Evolutionary conservation across 2,329 filamentous ascomycete genomes (phyloP).

Genomic region (Pyrenochaeta sp.): DNA sequence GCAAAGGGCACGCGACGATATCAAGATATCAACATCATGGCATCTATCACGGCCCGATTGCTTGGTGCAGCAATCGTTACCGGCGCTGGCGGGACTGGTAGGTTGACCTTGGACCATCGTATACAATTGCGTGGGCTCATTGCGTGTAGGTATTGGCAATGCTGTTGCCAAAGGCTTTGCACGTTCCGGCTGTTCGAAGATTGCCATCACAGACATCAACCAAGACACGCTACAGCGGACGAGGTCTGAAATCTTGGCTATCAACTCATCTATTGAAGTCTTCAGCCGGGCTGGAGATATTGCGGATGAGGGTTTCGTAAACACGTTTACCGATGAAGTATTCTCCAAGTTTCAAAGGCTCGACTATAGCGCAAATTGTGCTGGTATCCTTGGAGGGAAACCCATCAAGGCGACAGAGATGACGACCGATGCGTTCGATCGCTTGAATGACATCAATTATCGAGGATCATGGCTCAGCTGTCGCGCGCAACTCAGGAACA

Average conservation of each 20-base stretch:
- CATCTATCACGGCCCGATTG: slow-evolving; percentile 11
- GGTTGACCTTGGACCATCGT: not conserved
- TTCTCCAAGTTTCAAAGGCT: slow-evolving; percentile 55
- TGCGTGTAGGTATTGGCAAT: slow-evolving; percentile 61
- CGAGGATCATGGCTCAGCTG: slow-evolving; percentile 66
- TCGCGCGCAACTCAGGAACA: slow-evolving; percentile 58
- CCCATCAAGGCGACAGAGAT: slow-evolving; percentile 57
- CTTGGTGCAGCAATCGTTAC: slow-evolving; percentile 46
- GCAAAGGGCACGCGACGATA: not conserved
- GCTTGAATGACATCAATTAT: slow-evolving; percentile 65
- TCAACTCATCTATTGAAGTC: slow-evolving; percentile 40
- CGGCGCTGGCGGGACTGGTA: slow-evolving; percentile 47
- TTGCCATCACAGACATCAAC: slow-evolving; percentile 64
- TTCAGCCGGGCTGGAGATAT: slow-evolving; percentile 58
- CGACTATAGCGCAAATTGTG: slow-evolving; percentile 66
- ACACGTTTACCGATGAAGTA: slow-evolving; percentile 51
- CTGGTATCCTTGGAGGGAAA: slow-evolving; percentile 59
- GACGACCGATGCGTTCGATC: slow-evolving; percentile 60
- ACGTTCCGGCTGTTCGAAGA: slow-evolving; percentile 58
- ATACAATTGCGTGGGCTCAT: slow-evolving; percentile 6
- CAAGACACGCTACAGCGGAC: slow-evolving; percentile 52
- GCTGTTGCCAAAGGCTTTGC: slow-evolving; percentile 62
- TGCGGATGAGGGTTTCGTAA: slow-evolving; percentile 56
- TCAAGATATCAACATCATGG: not conserved
- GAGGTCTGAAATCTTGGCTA: slow-evolving; percentile 27